Evolutionary conservation across 2,329 filamentous ascomycete species (phyloP).

Genomic region (Colletotrichum paranaense): DNA sequence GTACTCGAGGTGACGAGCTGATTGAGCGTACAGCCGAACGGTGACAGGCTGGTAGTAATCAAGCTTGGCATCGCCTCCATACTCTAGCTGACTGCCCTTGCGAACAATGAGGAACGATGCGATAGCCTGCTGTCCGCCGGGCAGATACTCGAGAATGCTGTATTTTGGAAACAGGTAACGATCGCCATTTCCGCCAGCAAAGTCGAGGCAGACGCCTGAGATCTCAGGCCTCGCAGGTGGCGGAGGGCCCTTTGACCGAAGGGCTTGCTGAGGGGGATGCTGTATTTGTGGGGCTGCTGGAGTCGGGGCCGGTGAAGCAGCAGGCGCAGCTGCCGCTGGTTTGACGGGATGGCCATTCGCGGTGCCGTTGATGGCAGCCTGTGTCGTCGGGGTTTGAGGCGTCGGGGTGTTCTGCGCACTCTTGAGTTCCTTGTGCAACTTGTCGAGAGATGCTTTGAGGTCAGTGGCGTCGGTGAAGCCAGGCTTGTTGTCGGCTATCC

Average conservation of each 20-base stretch:
- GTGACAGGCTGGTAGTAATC: conserved; percentile 84
- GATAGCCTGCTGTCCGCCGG: conserved; percentile 69
- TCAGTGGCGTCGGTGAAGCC: conserved; percentile 65
- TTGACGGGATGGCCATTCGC: conserved; percentile 43
- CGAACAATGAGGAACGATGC: conserved; percentile 83
- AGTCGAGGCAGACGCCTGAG: conserved; percentile 76
- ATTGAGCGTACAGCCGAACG: conserved; percentile 66
- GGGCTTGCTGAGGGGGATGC: conserved; percentile 59
- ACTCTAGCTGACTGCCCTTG: conserved; percentile 75
- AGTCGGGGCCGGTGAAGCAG: conserved; percentile 9
- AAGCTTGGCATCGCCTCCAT: conserved; percentile 69
- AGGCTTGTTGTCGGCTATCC: conserved; percentile 64
- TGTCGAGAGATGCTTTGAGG: conserved; percentile 64
- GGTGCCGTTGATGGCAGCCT: conserved; percentile 46
- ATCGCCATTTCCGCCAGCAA: conserved; percentile 75
- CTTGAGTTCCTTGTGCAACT: conserved; percentile 48
- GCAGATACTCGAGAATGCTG: conserved; percentile 77
- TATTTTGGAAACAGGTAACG: conserved; percentile 83
- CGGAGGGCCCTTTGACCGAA: conserved; percentile 69
- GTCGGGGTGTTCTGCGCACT: conserved; percentile 44
- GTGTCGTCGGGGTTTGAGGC: conserved; percentile 42
- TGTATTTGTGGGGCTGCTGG: conserved; percentile 27
- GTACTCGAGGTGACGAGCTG: conserved; percentile 69
- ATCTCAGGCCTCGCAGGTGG: conserved; percentile 67
- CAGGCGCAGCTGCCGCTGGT: conserved; percentile 15